Evolutionary conservation across 257 asterid species (phyloP).

Genomic region (Solanum raphanifolium): DNA sequence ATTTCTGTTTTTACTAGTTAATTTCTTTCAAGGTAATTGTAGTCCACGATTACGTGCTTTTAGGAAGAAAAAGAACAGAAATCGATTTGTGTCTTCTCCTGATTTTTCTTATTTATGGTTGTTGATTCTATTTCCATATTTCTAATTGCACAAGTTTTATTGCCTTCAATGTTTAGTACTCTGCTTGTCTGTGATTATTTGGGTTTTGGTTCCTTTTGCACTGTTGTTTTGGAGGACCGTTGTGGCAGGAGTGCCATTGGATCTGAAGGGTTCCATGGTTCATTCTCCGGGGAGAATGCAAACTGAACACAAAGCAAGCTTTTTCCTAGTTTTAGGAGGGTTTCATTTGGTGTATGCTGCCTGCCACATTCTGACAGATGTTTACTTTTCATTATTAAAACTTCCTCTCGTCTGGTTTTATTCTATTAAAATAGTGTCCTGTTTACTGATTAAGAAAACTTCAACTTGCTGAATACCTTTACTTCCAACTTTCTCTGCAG

Average conservation of each 20-base stretch:
- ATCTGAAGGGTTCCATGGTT: neutral
- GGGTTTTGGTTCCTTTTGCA: neutral
- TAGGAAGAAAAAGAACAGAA: neutral
- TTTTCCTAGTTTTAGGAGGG: neutral
- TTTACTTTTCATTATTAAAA: neutral
- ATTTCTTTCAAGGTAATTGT: neutral
- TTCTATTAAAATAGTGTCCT: neutral
- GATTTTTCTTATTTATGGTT: neutral
- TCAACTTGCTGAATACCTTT: neutral
- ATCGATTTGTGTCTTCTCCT: neutral
- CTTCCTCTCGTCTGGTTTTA: neutral
- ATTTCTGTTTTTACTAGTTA: neutral
- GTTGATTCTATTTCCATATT: neutral
- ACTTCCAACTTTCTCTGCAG: slow-evolving; percentile 25
- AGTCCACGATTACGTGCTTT: neutral
- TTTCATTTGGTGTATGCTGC: neutral
- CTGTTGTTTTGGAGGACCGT: neutral
- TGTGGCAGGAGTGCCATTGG: neutral
- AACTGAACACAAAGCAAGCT: neutral
- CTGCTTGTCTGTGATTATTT: neutral
- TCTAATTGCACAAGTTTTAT: neutral
- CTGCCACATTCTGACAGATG: neutral
- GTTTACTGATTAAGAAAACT: neutral
- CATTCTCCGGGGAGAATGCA: neutral
- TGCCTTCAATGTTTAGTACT: neutral